Base-by-base conservation (phyloP, 208 protist species). In the Crithidia fasciculata region DNA sequence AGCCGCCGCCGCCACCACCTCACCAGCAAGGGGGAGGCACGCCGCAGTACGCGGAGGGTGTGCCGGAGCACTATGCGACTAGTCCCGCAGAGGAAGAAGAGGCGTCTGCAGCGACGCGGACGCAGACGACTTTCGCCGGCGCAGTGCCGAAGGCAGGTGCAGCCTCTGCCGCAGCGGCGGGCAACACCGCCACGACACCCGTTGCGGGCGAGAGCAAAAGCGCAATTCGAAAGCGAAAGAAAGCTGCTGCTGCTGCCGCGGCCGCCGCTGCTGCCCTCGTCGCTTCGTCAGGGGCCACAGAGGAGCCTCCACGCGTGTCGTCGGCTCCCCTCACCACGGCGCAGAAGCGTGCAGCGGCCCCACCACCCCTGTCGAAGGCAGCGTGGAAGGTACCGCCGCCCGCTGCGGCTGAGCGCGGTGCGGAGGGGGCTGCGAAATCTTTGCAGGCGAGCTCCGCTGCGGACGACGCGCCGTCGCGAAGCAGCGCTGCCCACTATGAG, bases 171-270 rank as follows among this genome's bases (percentile, higher is more conserved):
- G 50, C 50, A 3, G 16, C 50, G 7, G 16, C 50, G 8, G 16
- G 16, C 8, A 5, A 8, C 0, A 15, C 64, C n/a, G 18, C 52
- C 39, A 39, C 52, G 4, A 15, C 60, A 5, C 19, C 45, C 12
- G 45, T 45, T 8, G 39, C 16, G 2, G 64, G 65, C 5, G 53
- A 61, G 53, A 70, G 65, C 43, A 70, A 70, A 53, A 56, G 45
- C 45, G 52, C 59, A n/a, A 39, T 78, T 41, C 65, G 73, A 2
- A 78, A 69, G 41, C 70, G 28, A 28, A 58, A 52, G 49, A 78
- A 67, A 36, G 65, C 50, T 3, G 54, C 73, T 18, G 65, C 63
- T 2, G 64, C 57, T 53, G 72, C 64, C 39, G 41, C 41, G 12
- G 45, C 47, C 67, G 59, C 37, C 15, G 36, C 47, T 68, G 59